Conservation (phyloP, 345 rosid genomes). For the Moricandia arvensis region DNA sequence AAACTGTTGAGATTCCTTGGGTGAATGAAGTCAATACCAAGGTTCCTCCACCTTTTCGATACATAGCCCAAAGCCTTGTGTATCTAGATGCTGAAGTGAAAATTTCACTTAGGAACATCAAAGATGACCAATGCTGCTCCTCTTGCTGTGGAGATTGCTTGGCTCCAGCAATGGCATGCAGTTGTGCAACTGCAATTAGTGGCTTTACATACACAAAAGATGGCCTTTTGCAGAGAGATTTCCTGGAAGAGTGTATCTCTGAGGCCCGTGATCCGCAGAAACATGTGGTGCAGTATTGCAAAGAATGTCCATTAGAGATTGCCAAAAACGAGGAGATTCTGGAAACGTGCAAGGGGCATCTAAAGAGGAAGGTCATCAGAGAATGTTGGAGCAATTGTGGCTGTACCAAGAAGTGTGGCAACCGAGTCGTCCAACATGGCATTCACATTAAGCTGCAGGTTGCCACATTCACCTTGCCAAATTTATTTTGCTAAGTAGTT, state of each 20-base stretch:
- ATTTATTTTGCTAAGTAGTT: constrained; percentile 26
- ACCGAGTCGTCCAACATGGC: constrained; percentile 90
- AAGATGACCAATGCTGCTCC: constrained; percentile 60
- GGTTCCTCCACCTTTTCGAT: constrained; percentile 58
- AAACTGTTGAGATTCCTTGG: constrained; percentile 69
- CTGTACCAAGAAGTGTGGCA: constrained; percentile 74
- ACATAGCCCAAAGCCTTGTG: constrained; percentile 58
- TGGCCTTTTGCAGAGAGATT: constrained; percentile 58
- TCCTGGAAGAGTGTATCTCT: constrained; percentile 62
- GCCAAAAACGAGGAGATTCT: constrained; percentile 49
- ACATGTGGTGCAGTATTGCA: constrained; percentile 54
- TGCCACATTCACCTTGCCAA: background rate
- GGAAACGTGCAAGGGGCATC: constrained; percentile 86
- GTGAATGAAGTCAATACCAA: constrained; percentile 61
- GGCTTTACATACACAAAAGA: constrained; percentile 57
- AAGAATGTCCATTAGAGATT: constrained; percentile 69
- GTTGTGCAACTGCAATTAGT: constrained; percentile 51
- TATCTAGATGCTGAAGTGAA: constrained; percentile 58
- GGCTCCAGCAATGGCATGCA: constrained; percentile 50
- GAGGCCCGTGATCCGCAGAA: constrained; percentile 54
- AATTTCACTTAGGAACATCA: constrained; percentile 59
- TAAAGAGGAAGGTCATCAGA: constrained; percentile 67
- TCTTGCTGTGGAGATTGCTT: constrained; percentile 72
- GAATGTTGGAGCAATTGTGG: constrained; percentile 97
- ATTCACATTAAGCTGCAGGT: constrained; percentile 79